Percentiles rank a stretch among this genome's conserved stretches.
Conservation (phyloP, 2,329 filamentous ascomycete genomes). For the Tolypocladium ophioglossoides region DNA sequence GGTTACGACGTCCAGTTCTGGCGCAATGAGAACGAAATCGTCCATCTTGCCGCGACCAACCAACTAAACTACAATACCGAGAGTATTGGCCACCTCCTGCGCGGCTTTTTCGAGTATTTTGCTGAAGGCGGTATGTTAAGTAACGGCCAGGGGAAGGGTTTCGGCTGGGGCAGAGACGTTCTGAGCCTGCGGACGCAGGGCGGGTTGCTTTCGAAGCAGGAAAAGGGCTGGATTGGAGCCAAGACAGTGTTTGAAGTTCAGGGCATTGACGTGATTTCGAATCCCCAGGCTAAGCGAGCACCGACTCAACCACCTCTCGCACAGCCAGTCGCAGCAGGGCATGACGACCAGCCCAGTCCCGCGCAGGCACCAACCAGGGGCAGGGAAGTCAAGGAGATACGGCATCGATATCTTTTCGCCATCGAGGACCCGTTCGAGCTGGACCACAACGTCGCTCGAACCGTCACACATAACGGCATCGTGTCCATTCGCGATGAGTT, state of each 20-base stretch:
- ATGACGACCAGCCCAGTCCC: neutral
- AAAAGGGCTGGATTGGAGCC: slow-evolving; percentile 81
- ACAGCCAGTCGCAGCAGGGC: neutral
- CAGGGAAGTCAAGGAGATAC: slow-evolving; percentile 53
- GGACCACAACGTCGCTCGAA: slow-evolving; percentile 80
- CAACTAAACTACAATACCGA: slow-evolving; percentile 59
- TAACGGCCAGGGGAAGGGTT: slow-evolving; percentile 42
- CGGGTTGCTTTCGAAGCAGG: slow-evolving; percentile 61
- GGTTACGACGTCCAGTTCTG: slow-evolving; percentile 69
- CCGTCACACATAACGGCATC: slow-evolving; percentile 74
- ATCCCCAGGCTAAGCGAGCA: slow-evolving; percentile 1
- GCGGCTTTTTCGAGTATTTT: slow-evolving; percentile 85
- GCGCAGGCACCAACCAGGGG: slow-evolving; percentile 15
- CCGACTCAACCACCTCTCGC: neutral
- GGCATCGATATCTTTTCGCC: slow-evolving; percentile 73
- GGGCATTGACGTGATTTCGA: slow-evolving; percentile 12
- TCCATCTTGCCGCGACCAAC: slow-evolving; percentile 43
- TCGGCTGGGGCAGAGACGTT: slow-evolving; percentile 73
- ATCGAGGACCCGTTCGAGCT: slow-evolving; percentile 89
- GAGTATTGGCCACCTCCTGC: slow-evolving; percentile 58
- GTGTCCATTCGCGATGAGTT: slow-evolving; percentile 79
- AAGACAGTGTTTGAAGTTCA: slow-evolving; percentile 54
- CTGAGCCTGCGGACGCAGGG: slow-evolving; percentile 64
- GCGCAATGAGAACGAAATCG: slow-evolving; percentile 62
- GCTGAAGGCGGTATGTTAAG: slow-evolving; percentile 49